Evolutionary conservation across 768 basidiomycete genomes (phyloP), one percentile per base, ranked within the genome.

Genomic region (Pleurotus salmoneostramineus): DNA sequence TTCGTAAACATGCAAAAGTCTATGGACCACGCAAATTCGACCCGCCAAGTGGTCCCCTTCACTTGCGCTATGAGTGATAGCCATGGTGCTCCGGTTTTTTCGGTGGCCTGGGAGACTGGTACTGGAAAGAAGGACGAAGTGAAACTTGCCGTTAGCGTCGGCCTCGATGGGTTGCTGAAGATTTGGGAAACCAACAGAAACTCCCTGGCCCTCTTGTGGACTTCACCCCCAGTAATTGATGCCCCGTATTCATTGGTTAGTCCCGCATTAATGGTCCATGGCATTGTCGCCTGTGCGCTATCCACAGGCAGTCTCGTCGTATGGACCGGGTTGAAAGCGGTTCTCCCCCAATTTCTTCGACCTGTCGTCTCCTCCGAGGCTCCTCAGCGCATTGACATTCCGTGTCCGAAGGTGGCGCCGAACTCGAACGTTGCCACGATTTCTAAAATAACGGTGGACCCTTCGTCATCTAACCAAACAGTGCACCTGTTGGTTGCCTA

Each of bases 161-260:
- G 81, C 4, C 66, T 72, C 1, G 89, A 93, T 62, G 89, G 89
- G 0, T 70, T 73, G 21, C 77, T 90, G 62, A 93, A 92, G 66
- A 60, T 94, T 2, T 93, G 92, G 92, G 80, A 87, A 58, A 71
- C 78, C 12, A 81, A 77, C 61, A 71, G 71, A 3, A 55, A 43
- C 40, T 4, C 40, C 5, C 68, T 83, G 11, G 63, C 60, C n/a
- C 86, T 85, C 58, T 52, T 87, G 17, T 93, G 89, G 90, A 79
- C 83, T 1, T 89, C 85, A 15, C 70, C 76, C 14, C 52, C 52
- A 2, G 27, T 12, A 0, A 1, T 42, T 11, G 40, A 33, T 8
- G 21, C 52, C 6, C 7, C 52, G 5, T 55, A 37, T 45, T 6
- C 15, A 7, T 7, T 17, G 6, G 44, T 45, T 17, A 15, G 17